phyloP scores from a whole-genome alignment of 129 eudicot species.

The Cynara cardunculus region DNA sequence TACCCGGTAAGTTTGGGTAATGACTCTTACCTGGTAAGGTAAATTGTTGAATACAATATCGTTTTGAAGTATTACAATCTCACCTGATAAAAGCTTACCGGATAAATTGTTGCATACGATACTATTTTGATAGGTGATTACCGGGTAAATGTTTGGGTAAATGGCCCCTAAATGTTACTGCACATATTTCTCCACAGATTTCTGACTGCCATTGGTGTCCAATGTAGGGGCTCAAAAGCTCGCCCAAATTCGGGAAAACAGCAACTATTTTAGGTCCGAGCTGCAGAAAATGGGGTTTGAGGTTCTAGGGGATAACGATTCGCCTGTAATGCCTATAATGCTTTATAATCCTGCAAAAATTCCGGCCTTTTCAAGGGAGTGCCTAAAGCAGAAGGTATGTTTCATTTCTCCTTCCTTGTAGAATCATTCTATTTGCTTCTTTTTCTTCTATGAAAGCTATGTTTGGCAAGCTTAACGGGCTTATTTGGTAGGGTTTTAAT shows the following conservation, averaged over 20 bases:
- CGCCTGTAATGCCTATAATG: conserved; percentile 97
- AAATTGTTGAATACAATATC: no score
- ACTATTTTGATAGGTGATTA: no score
- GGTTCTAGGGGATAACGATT: conserved; percentile 89
- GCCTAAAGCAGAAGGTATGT: conserved; percentile 67
- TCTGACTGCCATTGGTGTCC: background rate
- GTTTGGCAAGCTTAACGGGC: background rate
- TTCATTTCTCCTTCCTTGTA: background rate
- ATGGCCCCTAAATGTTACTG: background rate
- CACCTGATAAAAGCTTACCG: no score
- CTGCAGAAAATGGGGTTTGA: conserved; percentile 93
- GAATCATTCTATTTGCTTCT: background rate
- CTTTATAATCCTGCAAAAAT: conserved; percentile 90
- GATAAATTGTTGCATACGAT: no score
- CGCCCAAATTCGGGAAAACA: conserved; percentile 78
- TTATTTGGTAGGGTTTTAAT: no score
- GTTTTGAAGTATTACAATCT: no score
- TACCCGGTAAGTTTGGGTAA: no score
- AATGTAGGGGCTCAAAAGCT: conserved; percentile 81
- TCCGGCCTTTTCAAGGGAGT: conserved; percentile 94
- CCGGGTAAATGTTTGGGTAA: no score
- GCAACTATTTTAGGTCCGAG: conserved; percentile 84
- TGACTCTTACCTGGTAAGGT: no score
- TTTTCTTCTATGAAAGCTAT: background rate
- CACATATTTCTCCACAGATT: background rate